A percentile compares a stretch with the other conserved stretches of the same genome.
Evolutionary conservation across 2,329 filamentous ascomycete species (phyloP).

Genomic region (Ophiostoma montium): DNA sequence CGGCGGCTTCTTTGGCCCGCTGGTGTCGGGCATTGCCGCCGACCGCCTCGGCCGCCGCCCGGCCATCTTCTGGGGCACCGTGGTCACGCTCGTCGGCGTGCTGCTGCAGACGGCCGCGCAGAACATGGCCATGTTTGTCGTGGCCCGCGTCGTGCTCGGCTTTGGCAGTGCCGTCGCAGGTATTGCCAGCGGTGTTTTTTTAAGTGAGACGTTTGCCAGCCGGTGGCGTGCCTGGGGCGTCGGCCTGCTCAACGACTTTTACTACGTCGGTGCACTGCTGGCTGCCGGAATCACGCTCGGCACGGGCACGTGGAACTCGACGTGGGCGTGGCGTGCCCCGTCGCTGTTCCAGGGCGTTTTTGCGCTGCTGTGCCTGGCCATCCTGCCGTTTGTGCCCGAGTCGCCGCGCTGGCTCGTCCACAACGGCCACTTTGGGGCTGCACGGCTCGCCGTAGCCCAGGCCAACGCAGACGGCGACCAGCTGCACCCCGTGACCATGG

Average conservation of each 20-base stretch:
- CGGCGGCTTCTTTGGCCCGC: slow-evolving; percentile 29
- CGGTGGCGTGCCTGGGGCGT: slow-evolving; percentile 30
- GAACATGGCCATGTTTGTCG: slow-evolving; percentile 20
- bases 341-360: slow-evolving; percentile 14
- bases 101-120: slow-evolving; percentile 23
- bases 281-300: slow-evolving; percentile 31
- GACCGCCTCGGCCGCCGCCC: slow-evolving; percentile 30
- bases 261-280: slow-evolving; percentile 27
- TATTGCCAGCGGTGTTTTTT: slow-evolving; percentile 7
- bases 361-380: slow-evolving; percentile 11
- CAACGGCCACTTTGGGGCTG: slow-evolving; percentile 26
- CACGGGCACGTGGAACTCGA: slow-evolving; percentile 18
- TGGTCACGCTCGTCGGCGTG: slow-evolving; percentile 24
- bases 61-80: slow-evolving; percentile 29
- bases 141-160: slow-evolving; percentile 17
- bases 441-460: slow-evolving; percentile 26
- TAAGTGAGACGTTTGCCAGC: slow-evolving; percentile 29
- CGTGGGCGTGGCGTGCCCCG: slow-evolving; percentile 15
- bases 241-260: slow-evolving; percentile 18
- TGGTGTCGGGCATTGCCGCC: slow-evolving; percentile 29
- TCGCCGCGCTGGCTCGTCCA: slow-evolving; percentile 32
- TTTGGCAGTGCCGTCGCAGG: slow-evolving; percentile 20
- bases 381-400: slow-evolving; percentile 23
- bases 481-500: slow-evolving; percentile 19
- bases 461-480: slow-evolving; percentile 30